A percentile compares a stretch with the other conserved stretches of the same genome.
Evolutionary conservation across 192 early-diverging fungal genomes (phyloP).

Genomic region (Allomyces macrogynus): DNA sequence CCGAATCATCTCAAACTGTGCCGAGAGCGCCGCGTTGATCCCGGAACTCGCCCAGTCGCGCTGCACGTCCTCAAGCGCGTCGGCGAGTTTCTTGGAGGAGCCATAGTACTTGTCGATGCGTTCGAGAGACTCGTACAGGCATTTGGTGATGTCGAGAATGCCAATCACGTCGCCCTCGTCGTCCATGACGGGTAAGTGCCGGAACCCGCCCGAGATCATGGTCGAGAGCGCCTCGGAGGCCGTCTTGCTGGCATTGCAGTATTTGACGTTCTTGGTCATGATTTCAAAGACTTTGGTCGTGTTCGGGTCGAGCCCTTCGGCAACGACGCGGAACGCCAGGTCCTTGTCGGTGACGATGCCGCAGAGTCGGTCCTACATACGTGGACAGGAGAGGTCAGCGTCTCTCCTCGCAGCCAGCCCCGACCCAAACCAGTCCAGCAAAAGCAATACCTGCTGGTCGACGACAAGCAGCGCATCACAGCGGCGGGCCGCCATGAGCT

Average conservation of each 20-base stretch:
- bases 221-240: constrained; percentile 64
- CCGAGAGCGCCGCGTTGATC: constrained; percentile 33
- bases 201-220: constrained; percentile 64
- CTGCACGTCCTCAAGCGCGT: constrained; percentile 61
- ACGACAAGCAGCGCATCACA: constrained; percentile 86
- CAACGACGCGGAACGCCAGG: constrained; percentile 85
- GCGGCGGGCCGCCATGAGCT: constrained; percentile 93
- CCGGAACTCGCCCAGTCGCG: constrained; percentile 49
- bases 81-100: constrained; percentile 58
- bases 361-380: constrained; percentile 42
- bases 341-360: constrained; percentile 98
- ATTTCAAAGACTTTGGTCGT: constrained; percentile 48
- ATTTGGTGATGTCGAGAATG: constrained; percentile 65
- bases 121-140: constrained; percentile 64
- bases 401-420: too few species aligned
- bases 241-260: constrained; percentile 58
- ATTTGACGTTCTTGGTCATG: constrained; percentile 80
- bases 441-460: constrained; percentile 35
- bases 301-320: constrained; percentile 28
- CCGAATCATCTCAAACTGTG: constrained; percentile 47
- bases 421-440: too few species aligned
- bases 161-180: constrained; percentile 72
- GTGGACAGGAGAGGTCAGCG: too few species aligned
- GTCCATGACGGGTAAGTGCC: constrained; percentile 68
- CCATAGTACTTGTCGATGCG: constrained; percentile 69